Evolutionary conservation across 1,139 yeast species (phyloP).

Genomic region (Debaryomyces sp.): DNA sequence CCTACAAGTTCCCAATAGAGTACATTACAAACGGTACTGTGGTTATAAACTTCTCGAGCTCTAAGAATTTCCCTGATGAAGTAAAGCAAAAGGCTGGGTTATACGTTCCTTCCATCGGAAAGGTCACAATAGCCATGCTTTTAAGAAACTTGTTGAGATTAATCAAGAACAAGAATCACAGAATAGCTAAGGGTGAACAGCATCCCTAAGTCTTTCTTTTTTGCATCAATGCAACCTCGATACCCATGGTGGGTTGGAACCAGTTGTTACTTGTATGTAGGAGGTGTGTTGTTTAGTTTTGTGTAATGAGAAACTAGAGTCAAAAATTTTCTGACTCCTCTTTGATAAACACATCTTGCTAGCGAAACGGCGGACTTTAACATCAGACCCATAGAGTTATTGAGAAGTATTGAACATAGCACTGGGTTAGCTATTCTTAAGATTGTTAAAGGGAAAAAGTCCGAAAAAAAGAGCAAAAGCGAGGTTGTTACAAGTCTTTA

Average conservation of each 20-base stretch:
- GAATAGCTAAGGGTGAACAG: constrained; percentile 15
- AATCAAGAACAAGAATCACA: constrained; percentile 58
- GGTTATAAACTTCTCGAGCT: constrained; percentile 86
- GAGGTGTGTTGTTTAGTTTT: not conserved
- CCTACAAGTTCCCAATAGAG: constrained; percentile 84
- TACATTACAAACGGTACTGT: constrained; percentile 84
- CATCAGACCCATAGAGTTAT: not conserved
- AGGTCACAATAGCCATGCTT: constrained; percentile 93
- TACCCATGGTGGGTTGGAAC: not conserved
- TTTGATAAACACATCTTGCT: not conserved
- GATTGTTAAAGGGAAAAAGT: not conserved
- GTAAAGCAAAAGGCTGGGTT: constrained; percentile 85
- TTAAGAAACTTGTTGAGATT: constrained; percentile 83
- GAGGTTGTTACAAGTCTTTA: constrained; percentile 3
- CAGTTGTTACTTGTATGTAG: not conserved
- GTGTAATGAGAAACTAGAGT: constrained; percentile 4
- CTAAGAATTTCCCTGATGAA: constrained; percentile 78
- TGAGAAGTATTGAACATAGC: not conserved
- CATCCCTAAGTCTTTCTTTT: not conserved
- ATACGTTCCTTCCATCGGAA: constrained; percentile 94
- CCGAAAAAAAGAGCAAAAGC: not conserved
- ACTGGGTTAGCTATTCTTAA: not conserved
- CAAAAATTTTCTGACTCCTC: constrained; percentile 6
- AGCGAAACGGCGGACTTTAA: not conserved
- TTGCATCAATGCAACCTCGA: not conserved